A percentile compares a stretch with the other conserved stretches of the same genome.
Conservation (phyloP, 257 asterid species). For the Anisodus acutangulus region DNA sequence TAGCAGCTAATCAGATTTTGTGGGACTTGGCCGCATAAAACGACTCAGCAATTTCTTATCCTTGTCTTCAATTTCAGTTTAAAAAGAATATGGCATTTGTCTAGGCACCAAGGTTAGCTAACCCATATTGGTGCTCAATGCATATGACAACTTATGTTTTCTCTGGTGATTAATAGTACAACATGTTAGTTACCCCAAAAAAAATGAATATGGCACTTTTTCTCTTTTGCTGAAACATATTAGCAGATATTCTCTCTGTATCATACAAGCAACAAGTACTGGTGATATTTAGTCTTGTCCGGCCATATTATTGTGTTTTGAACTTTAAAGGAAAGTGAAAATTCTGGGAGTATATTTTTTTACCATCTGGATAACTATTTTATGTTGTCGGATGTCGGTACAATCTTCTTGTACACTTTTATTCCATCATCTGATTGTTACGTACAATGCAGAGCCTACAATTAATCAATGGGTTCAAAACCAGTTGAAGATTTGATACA, state of each 20-base stretch:
- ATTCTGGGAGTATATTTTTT: background rate
- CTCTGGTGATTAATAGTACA: no score
- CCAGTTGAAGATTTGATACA: conserved; percentile 86
- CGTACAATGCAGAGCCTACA: background rate
- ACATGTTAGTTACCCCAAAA: no score
- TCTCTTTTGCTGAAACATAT: background rate
- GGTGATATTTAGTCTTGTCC: background rate
- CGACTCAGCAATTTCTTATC: background rate
- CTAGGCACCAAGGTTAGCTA: no score
- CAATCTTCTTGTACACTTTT: background rate
- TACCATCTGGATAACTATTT: conserved; percentile 27
- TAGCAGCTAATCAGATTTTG: background rate
- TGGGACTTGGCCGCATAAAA: background rate
- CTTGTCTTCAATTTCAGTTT: background rate
- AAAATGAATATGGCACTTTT: background rate
- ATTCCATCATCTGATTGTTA: conserved; percentile 12
- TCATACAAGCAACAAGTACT: background rate
- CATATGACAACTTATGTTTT: background rate
- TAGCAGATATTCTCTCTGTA: no score
- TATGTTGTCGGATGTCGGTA: background rate
- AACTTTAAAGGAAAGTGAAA: background rate
- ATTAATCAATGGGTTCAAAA: conserved; percentile 69
- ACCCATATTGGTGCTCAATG: background rate
- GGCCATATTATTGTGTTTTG: background rate
- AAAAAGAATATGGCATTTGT: background rate